A percentile compares a stretch with the other conserved stretches of the same genome.
Evolutionary conservation across 1,139 yeast species (phyloP).

Genomic region (Taphrina betulina): DNA sequence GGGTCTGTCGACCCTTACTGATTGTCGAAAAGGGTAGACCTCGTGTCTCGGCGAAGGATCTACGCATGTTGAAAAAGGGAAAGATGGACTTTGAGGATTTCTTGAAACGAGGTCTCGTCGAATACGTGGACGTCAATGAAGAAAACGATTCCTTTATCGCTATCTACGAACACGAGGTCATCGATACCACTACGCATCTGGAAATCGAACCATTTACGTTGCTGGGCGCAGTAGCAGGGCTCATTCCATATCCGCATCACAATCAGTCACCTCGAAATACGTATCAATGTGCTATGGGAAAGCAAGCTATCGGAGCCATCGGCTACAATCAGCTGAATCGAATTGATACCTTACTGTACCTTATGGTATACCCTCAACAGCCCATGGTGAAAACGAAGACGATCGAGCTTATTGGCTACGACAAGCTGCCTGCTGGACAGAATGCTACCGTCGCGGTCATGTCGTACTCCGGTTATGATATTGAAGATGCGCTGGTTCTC

Average conservation of each 20-base stretch:
- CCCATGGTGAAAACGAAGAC: conserved; percentile 99
- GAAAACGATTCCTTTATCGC: conserved; percentile 96
- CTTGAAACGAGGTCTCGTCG: conserved; percentile 80
- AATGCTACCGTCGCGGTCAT: conserved; percentile 98
- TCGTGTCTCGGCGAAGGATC: conserved; percentile 68
- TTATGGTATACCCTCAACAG: conserved; percentile 98
- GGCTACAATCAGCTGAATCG: conserved; percentile 95
- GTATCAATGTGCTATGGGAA: conserved; percentile 99
- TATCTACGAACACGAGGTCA: conserved; percentile 68
- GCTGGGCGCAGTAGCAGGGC: conserved; percentile 96
- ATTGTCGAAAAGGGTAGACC: conserved; percentile 74
- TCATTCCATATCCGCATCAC: conserved; percentile 99
- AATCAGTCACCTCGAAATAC: conserved; percentile 98
- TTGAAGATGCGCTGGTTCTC: conserved; percentile 95
- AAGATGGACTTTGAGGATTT: conserved; percentile 86
- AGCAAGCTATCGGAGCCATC: conserved; percentile 98
- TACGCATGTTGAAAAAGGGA: conserved; percentile 61
- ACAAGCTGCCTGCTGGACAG: conserved; percentile 97
- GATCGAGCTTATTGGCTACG: conserved; percentile 90
- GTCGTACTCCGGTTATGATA: conserved; percentile 99
- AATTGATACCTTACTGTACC: conserved; percentile 86
- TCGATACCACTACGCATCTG: conserved; percentile 69
- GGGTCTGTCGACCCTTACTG: conserved; percentile 94
- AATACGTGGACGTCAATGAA: conserved; percentile 94
- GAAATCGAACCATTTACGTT: conserved; percentile 97